These are phyloP conservation scores for Solanum infundibuliforme DNA, from an alignment of 257 asterid genomes.

Conservation along the genomic window DNA sequence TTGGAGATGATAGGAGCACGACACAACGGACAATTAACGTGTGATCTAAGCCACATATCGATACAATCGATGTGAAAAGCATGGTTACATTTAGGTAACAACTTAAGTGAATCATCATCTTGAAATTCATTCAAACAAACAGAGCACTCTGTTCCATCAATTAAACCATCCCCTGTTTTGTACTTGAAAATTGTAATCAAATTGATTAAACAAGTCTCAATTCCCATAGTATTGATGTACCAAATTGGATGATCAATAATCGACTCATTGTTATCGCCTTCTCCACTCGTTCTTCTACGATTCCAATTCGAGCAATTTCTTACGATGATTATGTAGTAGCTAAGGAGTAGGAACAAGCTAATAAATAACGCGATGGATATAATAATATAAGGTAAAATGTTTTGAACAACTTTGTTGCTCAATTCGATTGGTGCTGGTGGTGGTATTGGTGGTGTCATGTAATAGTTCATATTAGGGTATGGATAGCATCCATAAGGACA, in stretches of 20 bases:
- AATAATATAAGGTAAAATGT: background rate
- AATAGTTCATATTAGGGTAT: background rate
- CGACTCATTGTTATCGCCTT: background rate
- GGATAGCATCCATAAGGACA: background rate
- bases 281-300: background rate
- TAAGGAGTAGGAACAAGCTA: background rate
- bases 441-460: background rate
- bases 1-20: constrained; percentile 3
- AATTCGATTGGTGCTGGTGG: background rate
- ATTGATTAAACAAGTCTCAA: background rate
- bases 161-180: background rate
- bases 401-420: background rate
- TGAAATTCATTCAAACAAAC: constrained; percentile 9
- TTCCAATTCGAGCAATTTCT: constrained; percentile 7
- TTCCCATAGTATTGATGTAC: constrained; percentile 1
- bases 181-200: constrained; percentile 1
- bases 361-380: background rate
- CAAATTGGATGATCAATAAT: background rate
- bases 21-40: constrained; percentile 12
- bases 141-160: constrained; percentile 8
- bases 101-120: constrained; percentile 6
- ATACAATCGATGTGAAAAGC: constrained; percentile 9
- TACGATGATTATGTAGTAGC: background rate
- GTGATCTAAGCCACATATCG: constrained; percentile 11
- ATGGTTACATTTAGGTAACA: constrained; percentile 10